Conservation (phyloP, 2,329 filamentous ascomycete species). For the Colletotrichum sp. region DNA sequence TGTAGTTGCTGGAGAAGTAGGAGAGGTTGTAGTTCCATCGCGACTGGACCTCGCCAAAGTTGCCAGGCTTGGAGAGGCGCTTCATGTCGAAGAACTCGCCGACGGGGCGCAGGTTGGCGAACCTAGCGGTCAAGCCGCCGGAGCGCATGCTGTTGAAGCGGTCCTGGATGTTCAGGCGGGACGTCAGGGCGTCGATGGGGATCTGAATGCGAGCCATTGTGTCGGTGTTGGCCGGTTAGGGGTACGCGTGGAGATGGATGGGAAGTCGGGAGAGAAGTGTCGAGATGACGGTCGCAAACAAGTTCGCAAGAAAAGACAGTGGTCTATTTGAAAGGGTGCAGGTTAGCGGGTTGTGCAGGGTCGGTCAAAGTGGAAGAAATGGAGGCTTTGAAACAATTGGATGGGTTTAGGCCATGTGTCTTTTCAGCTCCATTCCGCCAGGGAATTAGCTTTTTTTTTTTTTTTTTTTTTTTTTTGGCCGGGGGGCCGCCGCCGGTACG, state of each 20-base stretch:
- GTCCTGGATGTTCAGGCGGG: conserved; percentile 83
- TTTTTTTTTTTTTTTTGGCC: too few species aligned
- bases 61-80: conserved; percentile 90
- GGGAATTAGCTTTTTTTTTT: conserved; percentile 13
- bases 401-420: conserved; percentile 18
- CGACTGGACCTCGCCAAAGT: conserved; percentile 88
- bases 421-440: conserved; percentile 20
- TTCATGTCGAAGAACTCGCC: conserved; percentile 97
- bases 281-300: neutral
- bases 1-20: conserved; percentile 99
- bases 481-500: too few species aligned
- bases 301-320: neutral
- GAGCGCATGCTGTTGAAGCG: conserved; percentile 85
- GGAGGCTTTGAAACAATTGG: conserved; percentile 15
- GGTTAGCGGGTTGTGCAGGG: conserved; percentile 1
- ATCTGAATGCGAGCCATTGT: conserved; percentile 89
- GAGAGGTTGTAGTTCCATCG: conserved; percentile 96
- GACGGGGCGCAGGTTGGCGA: conserved; percentile 89
- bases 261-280: neutral
- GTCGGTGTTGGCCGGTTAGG: neutral
- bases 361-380: neutral
- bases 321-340: conserved; percentile 1
- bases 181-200: conserved; percentile 89
- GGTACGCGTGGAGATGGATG: neutral
- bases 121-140: conserved; percentile 79